Evolutionary conservation across 1,284 basidiomycete species (phyloP).

Genomic region (Singerocomus inundabilis): DNA sequence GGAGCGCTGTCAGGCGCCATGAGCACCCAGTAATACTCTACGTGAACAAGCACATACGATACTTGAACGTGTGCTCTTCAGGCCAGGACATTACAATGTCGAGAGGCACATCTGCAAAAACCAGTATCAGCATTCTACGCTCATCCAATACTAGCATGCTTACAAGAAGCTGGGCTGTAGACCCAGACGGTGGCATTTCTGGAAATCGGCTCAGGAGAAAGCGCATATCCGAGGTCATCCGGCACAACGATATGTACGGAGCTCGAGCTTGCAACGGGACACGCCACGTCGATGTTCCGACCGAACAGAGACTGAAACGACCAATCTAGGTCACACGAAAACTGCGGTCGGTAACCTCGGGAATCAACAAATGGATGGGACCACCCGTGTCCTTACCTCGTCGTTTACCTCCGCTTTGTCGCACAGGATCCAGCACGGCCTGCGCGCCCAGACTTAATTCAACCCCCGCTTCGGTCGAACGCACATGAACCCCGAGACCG

Average conservation of each 20-base stretch:
- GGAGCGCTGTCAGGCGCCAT: slow-evolving; percentile 22
- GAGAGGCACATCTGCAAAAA: slow-evolving; percentile 36
- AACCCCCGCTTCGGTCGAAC: slow-evolving; percentile 41
- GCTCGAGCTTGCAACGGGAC: slow-evolving; percentile 61
- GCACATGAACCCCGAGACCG: slow-evolving; percentile 77
- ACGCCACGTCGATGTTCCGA: slow-evolving; percentile 57
- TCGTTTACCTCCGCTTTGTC: slow-evolving; percentile 45
- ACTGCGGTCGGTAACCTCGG: not conserved
- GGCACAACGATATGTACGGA: slow-evolving; percentile 50
- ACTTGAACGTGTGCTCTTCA: slow-evolving; percentile 48
- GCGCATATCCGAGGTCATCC: slow-evolving; percentile 37
- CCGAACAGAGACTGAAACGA: slow-evolving; percentile 75
- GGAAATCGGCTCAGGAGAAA: slow-evolving; percentile 50
- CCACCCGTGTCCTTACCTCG: slow-evolving; percentile 47
- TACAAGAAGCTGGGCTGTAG: slow-evolving; percentile 53
- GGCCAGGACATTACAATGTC: slow-evolving; percentile 60
- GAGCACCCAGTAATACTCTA: not conserved
- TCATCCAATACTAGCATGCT: slow-evolving; percentile 9
- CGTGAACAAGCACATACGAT: slow-evolving; percentile 44
- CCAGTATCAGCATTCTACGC: not conserved
- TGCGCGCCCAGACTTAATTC: slow-evolving; percentile 78
- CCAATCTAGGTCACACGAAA: slow-evolving; percentile 60
- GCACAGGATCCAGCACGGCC: slow-evolving; percentile 78
- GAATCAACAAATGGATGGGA: not conserved
- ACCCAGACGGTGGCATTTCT: slow-evolving; percentile 36